Percentiles rank a stretch among this genome's conserved stretches.
Evolutionary conservation across 495 filamentous ascomycete species (phyloP).

Genomic region (Daldinia childiae): DNA sequence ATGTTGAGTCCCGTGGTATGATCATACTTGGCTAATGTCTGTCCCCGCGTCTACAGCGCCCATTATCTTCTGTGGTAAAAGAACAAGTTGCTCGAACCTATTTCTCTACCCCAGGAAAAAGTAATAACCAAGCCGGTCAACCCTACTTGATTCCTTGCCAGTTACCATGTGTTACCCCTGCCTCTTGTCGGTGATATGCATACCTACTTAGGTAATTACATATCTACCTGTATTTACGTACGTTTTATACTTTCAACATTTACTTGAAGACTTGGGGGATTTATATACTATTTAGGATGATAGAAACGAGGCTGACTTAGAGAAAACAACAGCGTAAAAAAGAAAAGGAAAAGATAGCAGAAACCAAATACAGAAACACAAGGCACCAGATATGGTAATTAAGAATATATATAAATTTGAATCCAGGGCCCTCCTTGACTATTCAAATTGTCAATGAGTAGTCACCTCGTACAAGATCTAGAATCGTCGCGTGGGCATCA

Average conservation of each 20-base stretch:
- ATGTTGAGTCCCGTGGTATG: not conserved
- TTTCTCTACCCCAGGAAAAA: conserved; percentile 15
- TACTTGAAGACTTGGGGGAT: not conserved
- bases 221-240: conserved; percentile 16
- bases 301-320: not conserved
- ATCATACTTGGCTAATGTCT: conserved; percentile 1
- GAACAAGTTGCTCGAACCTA: not conserved
- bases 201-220: conserved; percentile 9
- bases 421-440: not conserved
- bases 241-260: conserved; percentile 1
- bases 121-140: conserved; percentile 15
- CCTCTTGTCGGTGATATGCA: conserved; percentile 44
- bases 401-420: not conserved
- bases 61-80: not conserved
- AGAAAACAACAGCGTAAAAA: not conserved
- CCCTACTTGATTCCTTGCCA: conserved; percentile 38
- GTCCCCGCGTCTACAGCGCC: conserved; percentile 3
- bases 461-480: conserved; percentile 45
- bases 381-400: not conserved
- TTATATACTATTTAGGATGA: not conserved
- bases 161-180: conserved; percentile 50
- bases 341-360: not conserved
- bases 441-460: conserved; percentile 27
- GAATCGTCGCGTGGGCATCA: conserved; percentile 37
- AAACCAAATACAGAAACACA: not conserved